Evolutionary conservation across 805 yeast species (phyloP).

Genomic region (Candida montana): DNA sequence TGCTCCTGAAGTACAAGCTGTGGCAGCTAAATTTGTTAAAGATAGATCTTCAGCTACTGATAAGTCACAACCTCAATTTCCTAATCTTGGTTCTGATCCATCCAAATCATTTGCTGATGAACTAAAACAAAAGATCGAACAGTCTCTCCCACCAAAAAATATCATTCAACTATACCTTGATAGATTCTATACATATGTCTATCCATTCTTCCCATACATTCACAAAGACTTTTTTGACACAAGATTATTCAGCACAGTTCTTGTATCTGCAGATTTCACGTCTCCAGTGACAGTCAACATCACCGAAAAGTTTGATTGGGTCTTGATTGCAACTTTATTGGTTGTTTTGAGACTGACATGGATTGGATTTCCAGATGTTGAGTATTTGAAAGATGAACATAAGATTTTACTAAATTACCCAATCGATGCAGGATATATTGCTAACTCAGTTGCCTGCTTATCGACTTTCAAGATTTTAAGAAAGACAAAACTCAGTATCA

Average conservation of each 20-base stretch:
- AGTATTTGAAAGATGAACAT: constrained; percentile 11
- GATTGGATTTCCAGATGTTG: constrained; percentile 32
- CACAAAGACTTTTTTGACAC: constrained; percentile 33
- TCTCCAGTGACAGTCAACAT: constrained; percentile 27
- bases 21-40: constrained; percentile 16
- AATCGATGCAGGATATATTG: constrained; percentile 32
- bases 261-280: constrained; percentile 29
- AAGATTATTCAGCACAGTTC: constrained; percentile 25
- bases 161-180: constrained; percentile 37
- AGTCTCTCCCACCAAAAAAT: constrained; percentile 33
- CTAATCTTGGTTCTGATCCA: constrained; percentile 10
- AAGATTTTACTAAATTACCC: constrained; percentile 31
- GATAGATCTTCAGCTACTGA: constrained; percentile 16
- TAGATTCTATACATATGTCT: constrained; percentile 37
- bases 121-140: constrained; percentile 29
- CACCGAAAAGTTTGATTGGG: constrained; percentile 36
- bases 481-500: constrained; percentile 32
- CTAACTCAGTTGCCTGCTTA: constrained; percentile 34
- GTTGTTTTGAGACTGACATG: constrained; percentile 38
- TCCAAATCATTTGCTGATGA: constrained; percentile 22
- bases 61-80: constrained; percentile 6
- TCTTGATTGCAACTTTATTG: constrained; percentile 35
- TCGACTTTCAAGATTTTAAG: constrained; percentile 37
- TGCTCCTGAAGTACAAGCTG: constrained; percentile 16
- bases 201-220: constrained; percentile 44